Evolutionary conservation across 352 stramenopile genomes (phyloP), one percentile per base, ranked within the genome.

Genomic region (Phytophthora colocasiae): DNA sequence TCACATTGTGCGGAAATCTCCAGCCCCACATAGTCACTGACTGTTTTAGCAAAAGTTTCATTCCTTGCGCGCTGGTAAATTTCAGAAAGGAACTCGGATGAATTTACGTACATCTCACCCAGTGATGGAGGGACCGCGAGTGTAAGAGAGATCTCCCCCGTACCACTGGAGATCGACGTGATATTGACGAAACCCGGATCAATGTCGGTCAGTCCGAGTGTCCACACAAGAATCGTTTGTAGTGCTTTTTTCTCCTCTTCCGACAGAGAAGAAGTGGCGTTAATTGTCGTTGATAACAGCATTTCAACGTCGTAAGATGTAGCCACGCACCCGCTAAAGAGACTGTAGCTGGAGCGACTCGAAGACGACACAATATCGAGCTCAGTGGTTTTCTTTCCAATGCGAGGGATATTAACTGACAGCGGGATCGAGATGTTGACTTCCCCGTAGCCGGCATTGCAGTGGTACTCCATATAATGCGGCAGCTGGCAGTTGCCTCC

Each of bases 381-480:
- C 41, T 70, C 53, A 1, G 0, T 50, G 4, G 31, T 63, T 27
- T 19, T 47, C 17, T 63, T 62, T 2, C 48, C 47, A 50, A 69
- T 12, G n/a, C 4, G 2, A 27, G 66, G 53, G 24, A 70, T 24
- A 6, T 46, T 44, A 27, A 61, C 36, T 4, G 60, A 62, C 17
- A 70, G 15, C 15, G 66, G 66, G 15, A 70, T 58, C 17, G 66
- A 66, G 11, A 73, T 65, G n/a, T 73, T 73, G 40, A 73, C 43
- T 57, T 70, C 54, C 14, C 66, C 66, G 22, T 73, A 73, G 6
- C 66, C 66, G 10, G 66, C 59, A n/a, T 66, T 61, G 66, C 66
- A 65, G 34, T 70, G 66, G 49, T 73, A 73, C 34, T 73, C 66
- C 66, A 73, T 70, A n/a, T 59, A 73, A 17, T 73, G 66, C 1